Conservation (phyloP, 208 protist species). For the Crithidia bombi region DNA sequence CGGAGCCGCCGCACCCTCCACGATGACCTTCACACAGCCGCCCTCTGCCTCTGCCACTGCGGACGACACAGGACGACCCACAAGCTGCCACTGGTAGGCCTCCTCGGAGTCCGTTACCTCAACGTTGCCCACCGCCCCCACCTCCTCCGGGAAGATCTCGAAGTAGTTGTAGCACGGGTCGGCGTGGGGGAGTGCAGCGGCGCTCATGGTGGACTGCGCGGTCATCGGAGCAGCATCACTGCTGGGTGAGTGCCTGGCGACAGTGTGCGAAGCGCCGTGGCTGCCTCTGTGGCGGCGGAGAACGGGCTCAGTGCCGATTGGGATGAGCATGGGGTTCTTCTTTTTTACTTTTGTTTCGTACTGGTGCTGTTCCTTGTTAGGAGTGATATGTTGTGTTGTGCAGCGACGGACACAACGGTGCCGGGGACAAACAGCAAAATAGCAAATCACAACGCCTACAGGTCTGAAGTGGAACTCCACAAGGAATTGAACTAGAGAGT, state of each 20-base stretch:
- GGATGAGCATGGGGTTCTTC: background rate
- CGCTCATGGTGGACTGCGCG: background rate
- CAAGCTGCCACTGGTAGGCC: slow-evolving; percentile 3
- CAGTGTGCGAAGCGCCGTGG: background rate
- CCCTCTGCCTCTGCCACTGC: slow-evolving; percentile 1
- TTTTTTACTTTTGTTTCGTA: background rate
- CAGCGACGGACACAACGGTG: too few species aligned
- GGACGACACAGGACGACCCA: background rate
- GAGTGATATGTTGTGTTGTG: too few species aligned
- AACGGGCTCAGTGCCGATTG: background rate
- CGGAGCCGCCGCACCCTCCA: background rate
- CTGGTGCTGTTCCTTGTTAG: too few species aligned
- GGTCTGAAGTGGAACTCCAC: too few species aligned
- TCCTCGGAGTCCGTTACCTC: slow-evolving; percentile 1
- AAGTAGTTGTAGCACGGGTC: slow-evolving; percentile 16
- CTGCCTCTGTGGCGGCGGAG: background rate
- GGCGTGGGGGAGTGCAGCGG: background rate
- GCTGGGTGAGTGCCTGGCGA: background rate
- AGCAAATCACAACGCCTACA: background rate
- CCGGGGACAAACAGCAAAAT: background rate
- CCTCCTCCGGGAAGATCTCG: slow-evolving; percentile 6
- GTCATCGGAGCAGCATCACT: background rate
- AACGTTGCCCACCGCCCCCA: slow-evolving; percentile 5
- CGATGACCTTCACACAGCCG: slow-evolving; percentile 13
- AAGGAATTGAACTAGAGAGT: too few species aligned